phyloP scores from a whole-genome alignment of 2,329 filamentous ascomycete species.

The Diaporthe sp. region DNA sequence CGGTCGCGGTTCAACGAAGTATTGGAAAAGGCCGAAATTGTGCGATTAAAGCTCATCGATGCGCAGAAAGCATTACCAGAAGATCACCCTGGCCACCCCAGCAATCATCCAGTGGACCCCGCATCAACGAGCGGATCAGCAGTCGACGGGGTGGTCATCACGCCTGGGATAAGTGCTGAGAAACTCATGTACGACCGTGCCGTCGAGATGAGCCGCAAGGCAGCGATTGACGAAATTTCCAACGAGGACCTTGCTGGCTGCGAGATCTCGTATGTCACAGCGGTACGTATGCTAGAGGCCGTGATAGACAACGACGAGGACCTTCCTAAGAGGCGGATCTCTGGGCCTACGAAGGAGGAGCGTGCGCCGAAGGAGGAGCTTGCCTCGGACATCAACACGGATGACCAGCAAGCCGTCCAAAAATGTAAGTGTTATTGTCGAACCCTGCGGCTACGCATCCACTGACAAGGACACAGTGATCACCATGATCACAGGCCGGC shows the following conservation, averaged over 20 bases:
- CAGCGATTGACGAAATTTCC: conserved; percentile 95
- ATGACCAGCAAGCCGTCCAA: conserved; percentile 80
- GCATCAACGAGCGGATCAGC: conserved; percentile 72
- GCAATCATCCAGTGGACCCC: conserved; percentile 76
- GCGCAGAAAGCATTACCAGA: conserved; percentile 86
- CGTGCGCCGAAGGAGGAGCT: conserved; percentile 58
- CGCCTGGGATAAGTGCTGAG: conserved; percentile 91
- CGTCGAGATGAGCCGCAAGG: conserved; percentile 94
- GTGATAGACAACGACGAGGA: conserved; percentile 88
- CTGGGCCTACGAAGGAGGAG: conserved; percentile 58
- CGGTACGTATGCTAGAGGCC: conserved; percentile 94
- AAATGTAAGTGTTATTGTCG: conserved; percentile 70
- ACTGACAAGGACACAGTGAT: conserved; percentile 65
- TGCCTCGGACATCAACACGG: conserved; percentile 69
- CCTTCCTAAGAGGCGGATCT: conserved; percentile 54
- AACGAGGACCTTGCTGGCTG: conserved; percentile 90
- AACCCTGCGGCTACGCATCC: background rate
- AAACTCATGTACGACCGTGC: conserved; percentile 98
- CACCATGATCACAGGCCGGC: conserved; percentile 71
- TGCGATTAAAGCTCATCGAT: conserved; percentile 88
- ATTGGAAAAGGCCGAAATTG: conserved; percentile 94
- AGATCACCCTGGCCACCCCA: conserved; percentile 89
- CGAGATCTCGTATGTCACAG: conserved; percentile 93
- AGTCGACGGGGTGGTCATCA: conserved; percentile 85
- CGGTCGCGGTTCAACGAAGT: conserved; percentile 96